phyloP scores from a whole-genome alignment of 352 stramenopile genomes.

The Phytopythium helicoides region DNA sequence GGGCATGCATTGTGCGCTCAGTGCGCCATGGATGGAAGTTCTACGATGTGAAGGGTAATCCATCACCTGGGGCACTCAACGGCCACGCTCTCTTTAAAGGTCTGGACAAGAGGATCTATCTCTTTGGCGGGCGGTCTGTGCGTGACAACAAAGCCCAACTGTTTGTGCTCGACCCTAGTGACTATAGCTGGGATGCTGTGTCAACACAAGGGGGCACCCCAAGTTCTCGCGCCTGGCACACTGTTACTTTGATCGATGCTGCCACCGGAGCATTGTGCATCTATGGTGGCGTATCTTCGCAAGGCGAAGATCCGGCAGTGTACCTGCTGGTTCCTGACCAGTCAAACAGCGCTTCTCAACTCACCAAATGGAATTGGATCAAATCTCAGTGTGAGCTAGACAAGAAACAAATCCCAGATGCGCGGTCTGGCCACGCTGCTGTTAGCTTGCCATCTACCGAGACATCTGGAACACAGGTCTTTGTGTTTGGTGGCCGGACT shows the following conservation, averaged over 20 bases:
- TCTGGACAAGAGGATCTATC: constrained; percentile 17
- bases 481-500: constrained; percentile 63
- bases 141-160: constrained; percentile 52
- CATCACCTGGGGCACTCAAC: constrained; percentile 58
- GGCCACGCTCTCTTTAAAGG: constrained; percentile 55
- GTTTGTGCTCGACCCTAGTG: constrained; percentile 41
- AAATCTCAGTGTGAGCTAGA: constrained; percentile 15
- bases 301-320: constrained; percentile 45
- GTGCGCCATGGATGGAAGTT: constrained; percentile 43
- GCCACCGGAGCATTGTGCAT: constrained; percentile 25
- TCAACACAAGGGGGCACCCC: constrained; percentile 21
- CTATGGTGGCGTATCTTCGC: constrained; percentile 60
- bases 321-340: constrained; percentile 26
- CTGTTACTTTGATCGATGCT: constrained; percentile 24
- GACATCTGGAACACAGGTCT: constrained; percentile 8
- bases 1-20: constrained; percentile 29
- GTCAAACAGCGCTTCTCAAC: neutral
- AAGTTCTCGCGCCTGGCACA: constrained; percentile 61
- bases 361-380: constrained; percentile 20
- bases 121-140: constrained; percentile 60
- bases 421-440: constrained; percentile 52
- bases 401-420: constrained; percentile 13
- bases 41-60: constrained; percentile 54
- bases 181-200: constrained; percentile 52
- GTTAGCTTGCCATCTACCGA: constrained; percentile 17